phyloP scores from a whole-genome alignment of 2,329 filamentous ascomycete species.

The Drechslera avenae region DNA sequence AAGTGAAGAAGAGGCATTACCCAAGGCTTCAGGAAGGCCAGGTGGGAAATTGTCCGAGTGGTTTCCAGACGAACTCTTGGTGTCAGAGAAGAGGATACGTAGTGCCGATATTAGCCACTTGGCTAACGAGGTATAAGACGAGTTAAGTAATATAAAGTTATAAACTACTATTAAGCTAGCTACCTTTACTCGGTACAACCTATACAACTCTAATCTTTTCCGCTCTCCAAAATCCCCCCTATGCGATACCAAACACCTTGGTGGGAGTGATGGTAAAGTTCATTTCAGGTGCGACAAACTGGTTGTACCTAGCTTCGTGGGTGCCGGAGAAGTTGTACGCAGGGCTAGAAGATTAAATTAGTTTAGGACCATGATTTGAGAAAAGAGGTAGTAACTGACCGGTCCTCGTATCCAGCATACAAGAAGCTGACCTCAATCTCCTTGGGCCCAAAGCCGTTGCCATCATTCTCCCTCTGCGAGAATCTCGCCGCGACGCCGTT shows the following conservation, averaged over 20 bases:
- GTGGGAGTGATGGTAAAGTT: slow-evolving; percentile 15
- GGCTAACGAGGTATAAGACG: not conserved
- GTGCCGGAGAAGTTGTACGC: not conserved
- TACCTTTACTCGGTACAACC: too few species aligned
- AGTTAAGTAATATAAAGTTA: too few species aligned
- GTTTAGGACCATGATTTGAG: too few species aligned
- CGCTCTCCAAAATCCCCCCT: too few species aligned
- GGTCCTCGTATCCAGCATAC: too few species aligned
- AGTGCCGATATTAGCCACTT: slow-evolving; percentile 1
- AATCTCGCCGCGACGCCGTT: slow-evolving; percentile 24
- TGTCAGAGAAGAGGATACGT: not conserved
- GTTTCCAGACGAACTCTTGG: slow-evolving; percentile 5
- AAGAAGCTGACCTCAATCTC: slow-evolving; percentile 1
- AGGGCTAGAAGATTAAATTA: not conserved
- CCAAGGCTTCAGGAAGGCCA: slow-evolving; percentile 3
- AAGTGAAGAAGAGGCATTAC: slow-evolving; percentile 7
- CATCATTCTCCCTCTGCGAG: slow-evolving; percentile 2
- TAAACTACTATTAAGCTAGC: too few species aligned
- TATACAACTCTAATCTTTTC: too few species aligned
- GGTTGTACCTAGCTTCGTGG: not conserved
- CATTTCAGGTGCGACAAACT: slow-evolving; percentile 11
- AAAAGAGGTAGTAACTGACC: too few species aligned
- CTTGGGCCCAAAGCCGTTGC: not conserved
- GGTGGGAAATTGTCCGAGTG: slow-evolving; percentile 6
- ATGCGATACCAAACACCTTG: too few species aligned